A percentile compares a stretch with the other conserved stretches of the same genome.
These are phyloP conservation scores for Rhodotorula toruloides DNA, from an alignment of 768 basidiomycete species.

Conservation along the genomic window DNA sequence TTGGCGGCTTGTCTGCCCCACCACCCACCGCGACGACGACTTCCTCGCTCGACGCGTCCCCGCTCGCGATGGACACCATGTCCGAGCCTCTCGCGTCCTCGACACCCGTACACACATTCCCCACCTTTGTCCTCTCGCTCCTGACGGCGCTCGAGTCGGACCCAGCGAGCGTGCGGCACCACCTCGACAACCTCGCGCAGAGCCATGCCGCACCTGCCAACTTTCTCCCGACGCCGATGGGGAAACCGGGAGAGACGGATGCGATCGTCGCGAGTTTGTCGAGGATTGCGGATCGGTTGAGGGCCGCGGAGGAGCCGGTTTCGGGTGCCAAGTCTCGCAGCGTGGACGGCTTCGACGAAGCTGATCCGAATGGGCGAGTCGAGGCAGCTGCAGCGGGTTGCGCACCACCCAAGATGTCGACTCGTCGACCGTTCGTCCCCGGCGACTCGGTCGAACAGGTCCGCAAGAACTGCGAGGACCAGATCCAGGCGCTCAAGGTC, in stretches of 20 bases:
- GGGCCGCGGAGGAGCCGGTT: slow-evolving; percentile 11
- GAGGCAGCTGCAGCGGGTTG: background rate
- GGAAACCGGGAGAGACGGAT: slow-evolving; percentile 37
- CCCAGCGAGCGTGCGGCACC: slow-evolving; percentile 42
- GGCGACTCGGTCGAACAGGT: slow-evolving; percentile 27
- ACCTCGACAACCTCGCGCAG: slow-evolving; percentile 34
- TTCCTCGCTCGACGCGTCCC: background rate
- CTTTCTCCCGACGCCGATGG: slow-evolving; percentile 10
- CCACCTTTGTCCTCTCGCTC: slow-evolving; percentile 38
- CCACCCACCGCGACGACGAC: background rate
- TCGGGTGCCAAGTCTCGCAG: too few species aligned
- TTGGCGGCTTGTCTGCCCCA: too few species aligned
- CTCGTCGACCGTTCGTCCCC: slow-evolving; percentile 16
- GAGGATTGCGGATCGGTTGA: slow-evolving; percentile 36
- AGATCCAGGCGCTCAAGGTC: slow-evolving; percentile 34
- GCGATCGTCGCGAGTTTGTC: slow-evolving; percentile 34
- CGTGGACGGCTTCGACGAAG: too few species aligned
- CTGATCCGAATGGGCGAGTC: background rate
- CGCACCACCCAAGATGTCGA: background rate
- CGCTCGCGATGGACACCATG: slow-evolving; percentile 5
- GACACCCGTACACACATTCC: slow-evolving; percentile 29
- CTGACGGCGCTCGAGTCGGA: slow-evolving; percentile 42
- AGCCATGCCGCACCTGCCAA: slow-evolving; percentile 24
- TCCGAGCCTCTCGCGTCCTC: slow-evolving; percentile 1
- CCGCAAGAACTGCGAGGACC: slow-evolving; percentile 23